Evolutionary conservation across 768 basidiomycete species (phyloP), one percentile per base, ranked within the genome.

Genomic region (Kwoniella botswanensis): DNA sequence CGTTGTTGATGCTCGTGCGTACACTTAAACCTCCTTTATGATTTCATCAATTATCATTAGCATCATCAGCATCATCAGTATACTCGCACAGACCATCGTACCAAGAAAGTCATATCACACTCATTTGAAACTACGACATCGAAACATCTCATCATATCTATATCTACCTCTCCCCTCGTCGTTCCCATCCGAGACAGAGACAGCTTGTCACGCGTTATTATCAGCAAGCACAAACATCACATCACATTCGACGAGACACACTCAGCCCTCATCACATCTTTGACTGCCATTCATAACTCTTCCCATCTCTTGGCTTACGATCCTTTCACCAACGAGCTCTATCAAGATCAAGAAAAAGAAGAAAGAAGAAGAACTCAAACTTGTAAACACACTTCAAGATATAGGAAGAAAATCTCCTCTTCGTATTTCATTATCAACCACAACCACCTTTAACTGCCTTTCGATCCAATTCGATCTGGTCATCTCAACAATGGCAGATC

Each of bases 401-500:
- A 17, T 50, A 50, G 0, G 2, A 50, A 13, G 18, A 50, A 13
- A 3, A 13, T 50, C 46, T 15, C 2, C 13, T 50, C 46, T 1
- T 26, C 24, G 24, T 26, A 58, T 58, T 58, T 18, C 26, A 58
- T 6, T 4, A 9, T 35, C 57, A 12, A 26, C 57, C 2, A 42
- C 15, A 24, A 1, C 55, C 22, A 24, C 35, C 35, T 24, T 3
- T 56, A 17, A 0, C 57, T 24, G 57, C 57, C 57, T 35, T n/a
- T 24, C 1, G 12, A 50, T 50, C 46, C 7, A 50, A 26, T 26
- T 26, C 24, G 24, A 26, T 26, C 24, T 26, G 24, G 24, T 26
- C 24, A 26, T 26, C 24, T 21, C 64, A 57, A 21, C 54, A 65
- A 35, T 65, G 64, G 35, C 65, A 43, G 42, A 17, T 43, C 59